phyloP scores from a whole-genome alignment of 257 asterid species.

The Verbascum thapsus region DNA sequence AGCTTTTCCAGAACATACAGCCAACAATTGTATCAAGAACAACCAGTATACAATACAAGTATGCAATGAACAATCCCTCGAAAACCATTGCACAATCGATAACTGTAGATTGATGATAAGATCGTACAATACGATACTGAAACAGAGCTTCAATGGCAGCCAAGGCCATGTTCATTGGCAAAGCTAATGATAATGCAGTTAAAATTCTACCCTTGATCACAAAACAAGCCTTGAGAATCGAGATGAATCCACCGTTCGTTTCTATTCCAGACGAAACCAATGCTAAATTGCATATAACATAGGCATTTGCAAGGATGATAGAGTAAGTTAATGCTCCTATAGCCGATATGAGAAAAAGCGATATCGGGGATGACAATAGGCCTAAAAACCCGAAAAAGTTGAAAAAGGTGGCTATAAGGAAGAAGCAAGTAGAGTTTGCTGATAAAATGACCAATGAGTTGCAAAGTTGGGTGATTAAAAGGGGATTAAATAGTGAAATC shows the following conservation, averaged over 20 bases:
- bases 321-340: slow-evolving; percentile 50
- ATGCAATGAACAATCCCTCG: slow-evolving; percentile 58
- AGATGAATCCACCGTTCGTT: slow-evolving; percentile 45
- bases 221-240: slow-evolving; percentile 49
- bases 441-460: slow-evolving; percentile 49
- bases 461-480: slow-evolving; percentile 57
- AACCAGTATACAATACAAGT: slow-evolving; percentile 49
- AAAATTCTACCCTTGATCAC: slow-evolving; percentile 49
- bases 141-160: slow-evolving; percentile 66
- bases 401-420: slow-evolving; percentile 41
- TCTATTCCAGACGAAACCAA: slow-evolving; percentile 52
- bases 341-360: slow-evolving; percentile 38
- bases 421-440: slow-evolving; percentile 58
- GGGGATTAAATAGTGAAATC: slow-evolving; percentile 44
- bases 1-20: slow-evolving; percentile 46
- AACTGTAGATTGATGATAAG: slow-evolving; percentile 23
- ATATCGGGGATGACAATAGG: slow-evolving; percentile 28
- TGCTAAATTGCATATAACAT: slow-evolving; percentile 54
- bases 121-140: slow-evolving; percentile 52
- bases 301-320: slow-evolving; percentile 53
- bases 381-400: slow-evolving; percentile 39
- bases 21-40: slow-evolving; percentile 55
- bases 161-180: slow-evolving; percentile 41
- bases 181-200: slow-evolving; percentile 61
- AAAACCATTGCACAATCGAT: slow-evolving; percentile 32